Base-by-base conservation (phyloP, 2,329 filamentous ascomycete genomes). In the Atkinsonella texensis region DNA sequence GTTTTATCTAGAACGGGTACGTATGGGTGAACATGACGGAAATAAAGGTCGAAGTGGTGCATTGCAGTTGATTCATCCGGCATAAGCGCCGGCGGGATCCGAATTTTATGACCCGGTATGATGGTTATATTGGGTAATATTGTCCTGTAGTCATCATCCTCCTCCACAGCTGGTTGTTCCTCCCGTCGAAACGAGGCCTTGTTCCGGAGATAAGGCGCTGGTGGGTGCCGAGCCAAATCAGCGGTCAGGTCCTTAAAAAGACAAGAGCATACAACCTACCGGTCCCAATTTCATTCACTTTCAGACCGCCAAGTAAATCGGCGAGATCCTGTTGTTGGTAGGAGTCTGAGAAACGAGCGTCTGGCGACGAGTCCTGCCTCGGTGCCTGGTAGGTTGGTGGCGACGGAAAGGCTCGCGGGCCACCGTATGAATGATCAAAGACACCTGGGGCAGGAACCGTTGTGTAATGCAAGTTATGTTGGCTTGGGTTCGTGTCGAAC, bases 61-160 rank as follows among this genome's bases (percentile, higher is more conserved):
- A 89, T 72, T 4, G 84, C 84, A 38, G 87, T 87, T 44, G 88
- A 83, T 33, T 96, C 89, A 32, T 85, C 79, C 1, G 91, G 91
- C 89, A 97, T 95, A 61, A 97, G 77, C 61, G 94, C 89, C 0
- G 86, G 87, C 0, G 91, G 93, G 55, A 97, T 95, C 38, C 89
- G 81, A 53, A 95, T 85, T 53, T 85, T 89, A 20, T 83, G 75
- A 48, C 89, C 89, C 8, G 87, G 79, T 9, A 82, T 80, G 7
- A 78, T 77, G 15, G 79, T 76, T 35, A 85, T 77, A 12, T 81
- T 79, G 35, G 88, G 89, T 9, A 94, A 68, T 32, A 77, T 69
- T 44, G 81, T 79, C 58, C 89, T 85, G 54, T 78, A 83, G 52
- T 95, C 85, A 53, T 90, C 86, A 23, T 80, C 71, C 11, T 83